Percentiles rank a stretch among this genome's conserved stretches.
Conservation (phyloP, 768 basidiomycete species). For the Strobilomyces dryophilus region DNA sequence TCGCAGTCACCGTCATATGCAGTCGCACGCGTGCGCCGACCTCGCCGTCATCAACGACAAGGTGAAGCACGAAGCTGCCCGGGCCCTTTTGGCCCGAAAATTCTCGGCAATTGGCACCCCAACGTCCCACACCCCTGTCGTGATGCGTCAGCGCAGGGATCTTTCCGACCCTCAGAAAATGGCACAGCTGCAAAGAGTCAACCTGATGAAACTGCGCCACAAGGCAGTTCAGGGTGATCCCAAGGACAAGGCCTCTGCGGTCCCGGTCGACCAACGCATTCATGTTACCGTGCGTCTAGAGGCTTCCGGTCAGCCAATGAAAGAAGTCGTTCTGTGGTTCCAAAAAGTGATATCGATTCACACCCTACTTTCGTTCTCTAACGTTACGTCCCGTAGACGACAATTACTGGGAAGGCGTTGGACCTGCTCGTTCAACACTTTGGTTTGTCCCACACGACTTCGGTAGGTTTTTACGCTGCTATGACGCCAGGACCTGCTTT, state of each 20-base stretch:
- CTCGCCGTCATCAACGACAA: constrained; percentile 6
- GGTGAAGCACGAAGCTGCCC: constrained; percentile 45
- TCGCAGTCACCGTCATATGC: constrained; percentile 61
- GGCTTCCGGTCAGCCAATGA: constrained; percentile 22
- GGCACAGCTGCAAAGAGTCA: constrained; percentile 52
- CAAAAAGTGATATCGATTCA: constrained; percentile 47
- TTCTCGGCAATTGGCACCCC: constrained; percentile 32
- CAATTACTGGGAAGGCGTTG: constrained; percentile 56
- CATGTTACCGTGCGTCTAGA: constrained; percentile 46
- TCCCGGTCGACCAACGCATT: constrained; percentile 53
- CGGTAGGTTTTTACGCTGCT: constrained; percentile 9
- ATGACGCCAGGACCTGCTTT: background rate
- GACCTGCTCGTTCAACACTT: constrained; percentile 43
- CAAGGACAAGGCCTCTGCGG: constrained; percentile 44
- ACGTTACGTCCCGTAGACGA: constrained; percentile 35
- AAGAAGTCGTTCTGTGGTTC: constrained; percentile 62
- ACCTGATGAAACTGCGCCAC: constrained; percentile 74
- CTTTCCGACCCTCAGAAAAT: constrained; percentile 51
- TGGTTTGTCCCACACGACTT: constrained; percentile 4
- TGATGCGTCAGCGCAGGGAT: constrained; percentile 26
- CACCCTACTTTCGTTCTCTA: background rate
- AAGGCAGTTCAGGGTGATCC: constrained; percentile 60
- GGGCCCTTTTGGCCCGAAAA: constrained; percentile 49
- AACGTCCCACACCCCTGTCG: constrained; percentile 24
- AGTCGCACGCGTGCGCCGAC: constrained; percentile 53